Base-by-base conservation (phyloP, 768 basidiomycete genomes). In the Hygrophorus russula region DNA sequence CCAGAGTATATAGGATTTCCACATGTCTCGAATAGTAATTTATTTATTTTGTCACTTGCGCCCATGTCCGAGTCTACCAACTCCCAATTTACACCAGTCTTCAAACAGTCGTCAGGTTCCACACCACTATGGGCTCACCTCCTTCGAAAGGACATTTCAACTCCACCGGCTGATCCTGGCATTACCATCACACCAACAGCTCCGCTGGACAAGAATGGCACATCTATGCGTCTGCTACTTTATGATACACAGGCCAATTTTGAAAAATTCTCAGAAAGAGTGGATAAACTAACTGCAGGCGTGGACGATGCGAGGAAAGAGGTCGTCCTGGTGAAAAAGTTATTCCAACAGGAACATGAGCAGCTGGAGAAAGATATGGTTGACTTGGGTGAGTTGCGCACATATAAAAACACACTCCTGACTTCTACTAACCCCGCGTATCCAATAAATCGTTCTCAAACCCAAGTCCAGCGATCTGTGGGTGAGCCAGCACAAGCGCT, bases 191-290 rank as follows among this genome's bases (percentile, higher is more conserved):
- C 54, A 13, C 68, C 73, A 9, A 49, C 67, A 33, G 65, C 65
- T 9, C 78, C 82, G 3, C 51, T 73, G 20, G 82, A 86, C 61
- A 83, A 73, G 51, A 71, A 73, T 8, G 74, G 71, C 10, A 80
- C 82, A 2, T 81, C 83, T 5, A 79, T 79, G 62, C 74, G 82
- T 32, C 70, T 85, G 50, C 68, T 86, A 10, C 61, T 87, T 15
- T 75, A 85, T 49, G 84, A 86, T 54, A 84, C 81, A 0, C 81
- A 84, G 44, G 73, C 71, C 15, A 74, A 78, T 48, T 67, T 86
- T 29, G 81, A 87, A 58, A 73, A 65, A 51, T 85, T 86, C 46
- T 73, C 78, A 0, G 61, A 62, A 5, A 69, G 70, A 24, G 71
- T 79, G 11, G 76, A 73, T 34, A 59, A 59, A n/a, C 64, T 85